phyloP scores from a whole-genome alignment of 257 asterid genomes.

The Craterostigma plantagineum region DNA sequence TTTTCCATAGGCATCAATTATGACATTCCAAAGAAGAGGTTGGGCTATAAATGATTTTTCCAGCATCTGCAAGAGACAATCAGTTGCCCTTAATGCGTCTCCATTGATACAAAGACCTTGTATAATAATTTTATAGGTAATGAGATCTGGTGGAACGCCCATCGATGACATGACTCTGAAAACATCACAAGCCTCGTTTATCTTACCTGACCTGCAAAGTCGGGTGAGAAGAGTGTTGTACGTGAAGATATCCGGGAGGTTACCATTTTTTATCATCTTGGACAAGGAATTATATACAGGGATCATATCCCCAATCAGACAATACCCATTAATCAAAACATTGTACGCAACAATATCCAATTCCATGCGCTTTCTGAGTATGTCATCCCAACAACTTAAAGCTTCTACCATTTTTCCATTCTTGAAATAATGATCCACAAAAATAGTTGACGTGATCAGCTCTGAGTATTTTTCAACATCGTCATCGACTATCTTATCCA shows the following conservation, averaged over 20 bases:
- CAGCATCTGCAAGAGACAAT: slow-evolving; percentile 38
- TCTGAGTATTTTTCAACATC: slow-evolving; percentile 15
- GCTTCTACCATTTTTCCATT: slow-evolving; percentile 38
- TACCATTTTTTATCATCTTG: slow-evolving; percentile 55
- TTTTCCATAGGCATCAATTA: too few species aligned
- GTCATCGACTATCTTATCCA: slow-evolving; percentile 37
- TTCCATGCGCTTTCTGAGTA: slow-evolving; percentile 16
- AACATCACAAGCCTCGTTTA: slow-evolving; percentile 54
- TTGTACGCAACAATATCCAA: slow-evolving; percentile 61
- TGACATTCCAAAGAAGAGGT: too few species aligned
- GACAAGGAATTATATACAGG: slow-evolving; percentile 25
- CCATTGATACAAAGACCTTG: slow-evolving; percentile 48
- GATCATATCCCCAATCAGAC: slow-evolving; percentile 28
- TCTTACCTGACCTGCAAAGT: slow-evolving; percentile 53
- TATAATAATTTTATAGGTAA: slow-evolving; percentile 57
- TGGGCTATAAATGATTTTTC: slow-evolving; percentile 14
- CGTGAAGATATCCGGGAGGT: slow-evolving; percentile 43
- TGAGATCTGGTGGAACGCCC: slow-evolving; percentile 50
- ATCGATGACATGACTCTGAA: slow-evolving; percentile 48
- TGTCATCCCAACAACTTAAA: slow-evolving; percentile 33
- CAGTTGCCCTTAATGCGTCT: slow-evolving; percentile 30
- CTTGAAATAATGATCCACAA: slow-evolving; percentile 68
- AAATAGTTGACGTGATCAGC: slow-evolving; percentile 54
- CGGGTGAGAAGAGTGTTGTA: slow-evolving; percentile 50
- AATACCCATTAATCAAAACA: slow-evolving; percentile 49